A percentile compares a stretch with the other conserved stretches of the same genome.
These are phyloP conservation scores for Xylaria sp. DNA, from an alignment of 2,329 filamentous ascomycete species.

Conservation along the genomic window DNA sequence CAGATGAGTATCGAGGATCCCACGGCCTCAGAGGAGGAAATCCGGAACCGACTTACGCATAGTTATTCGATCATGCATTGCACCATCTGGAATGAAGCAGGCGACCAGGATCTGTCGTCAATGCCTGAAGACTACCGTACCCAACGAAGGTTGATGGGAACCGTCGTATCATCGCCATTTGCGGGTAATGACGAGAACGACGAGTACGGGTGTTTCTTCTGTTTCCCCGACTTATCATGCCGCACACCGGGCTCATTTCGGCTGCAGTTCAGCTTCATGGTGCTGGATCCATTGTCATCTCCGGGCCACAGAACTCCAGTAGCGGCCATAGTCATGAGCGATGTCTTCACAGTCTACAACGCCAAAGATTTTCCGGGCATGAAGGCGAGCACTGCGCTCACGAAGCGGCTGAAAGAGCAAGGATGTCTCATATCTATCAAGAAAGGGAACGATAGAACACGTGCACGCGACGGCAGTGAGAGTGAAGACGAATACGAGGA, in stretches of 20 bases:
- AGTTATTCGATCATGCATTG: constrained; percentile 80
- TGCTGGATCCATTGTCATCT: constrained; percentile 72
- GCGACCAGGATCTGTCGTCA: constrained; percentile 73
- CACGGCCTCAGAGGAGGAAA: constrained; percentile 65
- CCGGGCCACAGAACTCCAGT: constrained; percentile 65
- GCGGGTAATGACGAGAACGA: constrained; percentile 79
- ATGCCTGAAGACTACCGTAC: constrained; percentile 78
- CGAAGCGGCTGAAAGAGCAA: constrained; percentile 79
- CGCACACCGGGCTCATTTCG: constrained; percentile 81
- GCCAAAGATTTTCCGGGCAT: constrained; percentile 90
- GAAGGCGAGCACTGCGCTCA: constrained; percentile 79
- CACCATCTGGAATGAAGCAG: constrained; percentile 77
- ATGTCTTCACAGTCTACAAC: constrained; percentile 82
- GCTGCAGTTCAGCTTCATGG: constrained; percentile 78
- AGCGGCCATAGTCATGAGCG: constrained; percentile 67
- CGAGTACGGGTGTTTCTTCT: constrained; percentile 83
- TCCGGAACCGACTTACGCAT: constrained; percentile 63
- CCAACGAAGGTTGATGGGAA: constrained; percentile 82
- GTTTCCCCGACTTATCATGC: constrained; percentile 84
- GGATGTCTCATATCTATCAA: constrained; percentile 88
- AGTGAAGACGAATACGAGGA: constrained; percentile 59
- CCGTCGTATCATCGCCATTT: constrained; percentile 80
- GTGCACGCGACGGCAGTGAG: constrained; percentile 56
- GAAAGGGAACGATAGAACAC: constrained; percentile 79
- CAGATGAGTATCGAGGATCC: constrained; percentile 75